Evolutionary conservation across 208 protist species (phyloP).

Genomic region (Trypanosoma congolense): DNA sequence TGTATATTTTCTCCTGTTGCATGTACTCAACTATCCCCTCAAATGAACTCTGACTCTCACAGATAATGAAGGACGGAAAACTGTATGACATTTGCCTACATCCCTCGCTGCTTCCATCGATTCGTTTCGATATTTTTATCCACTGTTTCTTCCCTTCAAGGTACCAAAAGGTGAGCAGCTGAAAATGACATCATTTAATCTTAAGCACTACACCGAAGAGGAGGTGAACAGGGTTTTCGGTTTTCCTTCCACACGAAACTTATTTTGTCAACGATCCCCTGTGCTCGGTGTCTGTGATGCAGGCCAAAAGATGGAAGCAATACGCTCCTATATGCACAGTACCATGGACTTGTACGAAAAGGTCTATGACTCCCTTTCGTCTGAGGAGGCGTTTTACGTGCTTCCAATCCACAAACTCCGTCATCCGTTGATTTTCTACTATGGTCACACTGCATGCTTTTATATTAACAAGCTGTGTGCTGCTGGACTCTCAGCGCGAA

Average conservation of each 20-base stretch:
- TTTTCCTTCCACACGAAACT: constrained; percentile 35
- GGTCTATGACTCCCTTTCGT: constrained; percentile 72
- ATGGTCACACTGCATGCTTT: constrained; percentile 92
- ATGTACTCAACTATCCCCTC: too few species aligned
- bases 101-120: too few species aligned
- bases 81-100: too few species aligned
- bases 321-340: constrained; percentile 86
- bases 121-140: too few species aligned
- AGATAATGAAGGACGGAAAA: too few species aligned
- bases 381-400: constrained; percentile 83
- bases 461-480: constrained; percentile 95
- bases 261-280: constrained; percentile 58
- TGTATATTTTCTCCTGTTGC: neutral
- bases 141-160: too few species aligned
- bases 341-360: constrained; percentile 84
- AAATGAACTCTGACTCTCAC: too few species aligned
- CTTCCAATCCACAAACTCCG: constrained; percentile 88
- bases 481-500: constrained; percentile 71
- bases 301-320: constrained; percentile 68
- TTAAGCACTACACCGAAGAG: constrained; percentile 43
- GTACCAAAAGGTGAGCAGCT: constrained; percentile 14
- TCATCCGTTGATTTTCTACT: constrained; percentile 96
- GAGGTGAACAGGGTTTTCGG: constrained; percentile 42
- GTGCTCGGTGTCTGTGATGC: constrained; percentile 48
- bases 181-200: constrained; percentile 32